Conservation (phyloP, 1,139 yeast genomes). For the Candida dubliniensis region DNA sequence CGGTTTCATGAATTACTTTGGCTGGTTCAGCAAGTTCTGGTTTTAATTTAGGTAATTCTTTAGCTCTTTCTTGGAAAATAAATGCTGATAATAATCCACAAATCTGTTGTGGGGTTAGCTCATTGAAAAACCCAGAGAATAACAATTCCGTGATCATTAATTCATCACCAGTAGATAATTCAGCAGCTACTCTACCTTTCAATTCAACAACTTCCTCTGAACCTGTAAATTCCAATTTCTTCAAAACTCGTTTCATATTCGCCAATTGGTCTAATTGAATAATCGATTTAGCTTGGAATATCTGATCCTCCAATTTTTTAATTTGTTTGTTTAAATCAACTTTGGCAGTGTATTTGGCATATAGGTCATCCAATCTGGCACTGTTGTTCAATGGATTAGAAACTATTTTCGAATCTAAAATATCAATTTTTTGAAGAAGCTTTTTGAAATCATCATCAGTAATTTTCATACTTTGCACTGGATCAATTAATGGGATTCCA, state of each 20-base stretch:
- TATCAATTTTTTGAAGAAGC: conserved; percentile 74
- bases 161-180: conserved; percentile 94
- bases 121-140: conserved; percentile 92
- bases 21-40: conserved; percentile 90
- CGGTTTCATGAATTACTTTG: conserved; percentile 85
- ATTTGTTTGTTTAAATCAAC: conserved; percentile 62
- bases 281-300: conserved; percentile 83
- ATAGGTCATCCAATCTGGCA: conserved; percentile 60
- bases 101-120: conserved; percentile 82
- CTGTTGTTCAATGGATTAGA: conserved; percentile 72
- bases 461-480: conserved; percentile 89
- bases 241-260: conserved; percentile 86
- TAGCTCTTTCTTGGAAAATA: conserved; percentile 94
- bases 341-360: conserved; percentile 64
- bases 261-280: conserved; percentile 92
- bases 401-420: conserved; percentile 69
- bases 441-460: conserved; percentile 72
- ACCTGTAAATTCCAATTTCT: conserved; percentile 80
- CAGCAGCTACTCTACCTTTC: conserved; percentile 95
- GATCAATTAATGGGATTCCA: conserved; percentile 87
- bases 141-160: conserved; percentile 84
- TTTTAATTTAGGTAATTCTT: conserved; percentile 80
- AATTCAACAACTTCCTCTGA: conserved; percentile 84
- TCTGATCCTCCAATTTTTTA: conserved; percentile 59
- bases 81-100: conserved; percentile 92